phyloP scores from a whole-genome alignment of 1,139 yeast species.

The Candida pseudocylindracea region DNA sequence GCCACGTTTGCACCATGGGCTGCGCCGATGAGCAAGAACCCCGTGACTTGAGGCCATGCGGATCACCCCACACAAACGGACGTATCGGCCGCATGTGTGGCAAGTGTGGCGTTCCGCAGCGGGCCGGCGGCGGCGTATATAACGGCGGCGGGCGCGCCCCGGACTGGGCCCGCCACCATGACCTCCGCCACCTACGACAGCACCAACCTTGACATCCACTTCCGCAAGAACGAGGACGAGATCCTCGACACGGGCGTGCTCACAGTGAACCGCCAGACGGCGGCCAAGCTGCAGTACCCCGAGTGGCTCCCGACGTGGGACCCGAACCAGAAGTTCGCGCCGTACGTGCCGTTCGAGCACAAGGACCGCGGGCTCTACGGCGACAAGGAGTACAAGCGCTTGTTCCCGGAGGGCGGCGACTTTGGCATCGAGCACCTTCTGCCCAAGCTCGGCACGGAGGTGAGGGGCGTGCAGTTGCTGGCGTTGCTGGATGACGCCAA shows the following conservation, averaged over 20 bases:
- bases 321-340: slow-evolving; percentile 16
- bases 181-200: neutral
- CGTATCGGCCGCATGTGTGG: too few species aligned
- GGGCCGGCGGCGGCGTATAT: too few species aligned
- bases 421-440: slow-evolving; percentile 10
- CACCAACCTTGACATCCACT: slow-evolving; percentile 8
- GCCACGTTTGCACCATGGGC: too few species aligned
- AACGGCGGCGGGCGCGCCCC: too few species aligned
- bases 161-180: too few species aligned
- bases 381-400: slow-evolving; percentile 26
- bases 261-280: slow-evolving; percentile 9
- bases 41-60: too few species aligned
- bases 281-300: slow-evolving; percentile 9
- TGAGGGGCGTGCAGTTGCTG: slow-evolving; percentile 10
- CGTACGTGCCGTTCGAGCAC: slow-evolving; percentile 23
- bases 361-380: slow-evolving; percentile 34
- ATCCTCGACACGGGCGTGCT: slow-evolving; percentile 8
- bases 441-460: slow-evolving; percentile 9
- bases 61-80: too few species aligned
- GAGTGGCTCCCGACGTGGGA: slow-evolving; percentile 31
- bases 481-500: slow-evolving; percentile 9
- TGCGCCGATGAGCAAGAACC: too few species aligned
- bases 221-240: slow-evolving; percentile 9
- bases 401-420: slow-evolving; percentile 17
- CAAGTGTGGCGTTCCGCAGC: too few species aligned